phyloP scores from a whole-genome alignment of 1,284 basidiomycete genomes.

The Cryptococcus maquisensis region DNA sequence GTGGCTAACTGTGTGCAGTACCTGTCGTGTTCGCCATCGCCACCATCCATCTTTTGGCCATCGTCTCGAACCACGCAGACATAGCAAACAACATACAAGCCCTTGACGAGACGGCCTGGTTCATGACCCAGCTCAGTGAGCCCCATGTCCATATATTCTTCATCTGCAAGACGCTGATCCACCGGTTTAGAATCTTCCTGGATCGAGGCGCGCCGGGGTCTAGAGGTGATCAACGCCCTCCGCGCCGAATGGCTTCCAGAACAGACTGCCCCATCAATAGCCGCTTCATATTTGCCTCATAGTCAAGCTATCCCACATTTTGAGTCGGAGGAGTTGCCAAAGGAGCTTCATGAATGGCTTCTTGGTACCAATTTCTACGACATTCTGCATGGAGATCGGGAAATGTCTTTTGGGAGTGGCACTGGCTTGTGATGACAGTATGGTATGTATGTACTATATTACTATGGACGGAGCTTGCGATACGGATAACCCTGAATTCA shows the following conservation, averaged over 20 bases:
- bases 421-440: no score
- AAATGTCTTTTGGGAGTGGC: no score
- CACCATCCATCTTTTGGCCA: slow-evolving; percentile 12
- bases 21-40: slow-evolving; percentile 7
- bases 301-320: background rate
- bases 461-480: no score
- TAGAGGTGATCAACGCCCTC: slow-evolving; percentile 5
- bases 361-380: background rate
- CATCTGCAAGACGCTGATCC: background rate
- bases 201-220: slow-evolving; percentile 2
- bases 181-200: background rate
- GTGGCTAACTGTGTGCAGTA: no score
- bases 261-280: background rate
- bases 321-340: background rate
- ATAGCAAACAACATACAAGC: background rate
- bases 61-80: slow-evolving; percentile 6
- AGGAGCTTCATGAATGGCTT: background rate
- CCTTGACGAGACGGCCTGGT: slow-evolving; percentile 7
- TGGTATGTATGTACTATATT: no score
- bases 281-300: background rate
- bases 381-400: background rate
- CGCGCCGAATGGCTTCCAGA: slow-evolving; percentile 10
- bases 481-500: no score
- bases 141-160: background rate
- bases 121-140: background rate